These are phyloP conservation scores for Tricholoma saponaceum DNA, from an alignment of 768 basidiomycete species.

Conservation along the genomic window DNA sequence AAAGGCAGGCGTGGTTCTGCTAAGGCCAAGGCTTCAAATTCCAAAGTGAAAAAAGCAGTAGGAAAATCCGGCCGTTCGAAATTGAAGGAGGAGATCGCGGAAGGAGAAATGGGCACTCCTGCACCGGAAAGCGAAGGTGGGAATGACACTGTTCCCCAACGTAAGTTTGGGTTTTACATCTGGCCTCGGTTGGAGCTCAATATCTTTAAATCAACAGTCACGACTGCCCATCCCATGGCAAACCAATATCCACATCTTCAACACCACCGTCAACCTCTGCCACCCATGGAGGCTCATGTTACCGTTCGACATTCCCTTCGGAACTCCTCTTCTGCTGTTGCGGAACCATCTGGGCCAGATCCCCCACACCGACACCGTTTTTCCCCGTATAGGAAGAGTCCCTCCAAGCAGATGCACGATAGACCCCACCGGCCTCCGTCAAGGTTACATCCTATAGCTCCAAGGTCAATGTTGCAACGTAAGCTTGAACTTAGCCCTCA, in stretches of 20 bases:
- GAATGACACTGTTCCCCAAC: conserved; percentile 3
- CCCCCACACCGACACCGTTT: conserved; percentile 26
- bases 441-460: conserved; percentile 19
- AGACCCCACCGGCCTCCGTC: conserved; percentile 16
- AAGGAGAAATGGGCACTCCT: conserved; percentile 7
- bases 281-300: conserved; percentile 2
- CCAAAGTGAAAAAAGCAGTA: conserved; percentile 23
- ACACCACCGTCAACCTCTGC: conserved; percentile 4
- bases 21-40: conserved; percentile 15
- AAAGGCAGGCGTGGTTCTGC: conserved; percentile 22
- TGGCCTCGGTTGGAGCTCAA: neutral
- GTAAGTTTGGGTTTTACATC: conserved; percentile 4
- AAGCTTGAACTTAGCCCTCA: conserved; percentile 19
- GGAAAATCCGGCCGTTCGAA: conserved; percentile 18
- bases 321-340: conserved; percentile 1
- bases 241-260: conserved; percentile 13
- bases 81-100: conserved; percentile 18
- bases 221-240: neutral
- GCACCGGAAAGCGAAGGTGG: conserved; percentile 13
- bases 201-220: neutral
- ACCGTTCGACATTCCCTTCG: neutral
- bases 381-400: conserved; percentile 29
- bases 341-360: neutral
- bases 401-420: conserved; percentile 5
- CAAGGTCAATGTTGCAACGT: conserved; percentile 67